These are phyloP conservation scores for Alternaria sp. DNA, from an alignment of 2,329 filamentous ascomycete species.

Conservation along the genomic window DNA sequence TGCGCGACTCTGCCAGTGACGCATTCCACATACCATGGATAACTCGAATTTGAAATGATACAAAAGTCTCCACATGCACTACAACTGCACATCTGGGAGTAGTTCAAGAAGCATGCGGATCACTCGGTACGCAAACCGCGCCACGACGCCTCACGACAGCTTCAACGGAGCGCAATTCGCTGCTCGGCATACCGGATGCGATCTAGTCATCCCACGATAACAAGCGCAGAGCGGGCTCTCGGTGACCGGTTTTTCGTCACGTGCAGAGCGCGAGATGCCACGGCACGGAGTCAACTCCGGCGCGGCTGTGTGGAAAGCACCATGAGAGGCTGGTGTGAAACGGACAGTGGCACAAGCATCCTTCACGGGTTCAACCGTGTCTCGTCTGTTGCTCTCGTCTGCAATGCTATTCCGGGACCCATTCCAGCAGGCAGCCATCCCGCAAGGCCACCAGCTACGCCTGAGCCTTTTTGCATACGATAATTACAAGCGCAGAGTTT, in stretches of 20 bases:
- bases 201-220: background rate
- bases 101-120: constrained; percentile 1
- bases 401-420: constrained; percentile 3
- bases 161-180: background rate
- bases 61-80: background rate
- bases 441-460: background rate
- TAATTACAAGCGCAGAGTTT: background rate
- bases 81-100: background rate
- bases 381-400: background rate
- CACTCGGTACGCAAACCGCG: constrained; percentile 4
- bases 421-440: background rate
- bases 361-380: constrained; percentile 8
- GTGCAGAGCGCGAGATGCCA: background rate
- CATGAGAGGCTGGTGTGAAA: background rate
- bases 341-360: constrained; percentile 10
- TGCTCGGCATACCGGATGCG: constrained; percentile 3
- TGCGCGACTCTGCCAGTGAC: constrained; percentile 5
- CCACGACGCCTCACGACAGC: constrained; percentile 3
- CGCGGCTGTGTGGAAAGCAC: background rate
- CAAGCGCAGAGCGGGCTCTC: background rate
- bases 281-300: constrained; percentile 11
- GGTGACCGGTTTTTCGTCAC: constrained; percentile 6
- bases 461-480: background rate
- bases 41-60: background rate
- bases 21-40: background rate